phyloP scores from a whole-genome alignment of 2,329 filamentous ascomycete genomes.

The Grosmannia serpens region DNA sequence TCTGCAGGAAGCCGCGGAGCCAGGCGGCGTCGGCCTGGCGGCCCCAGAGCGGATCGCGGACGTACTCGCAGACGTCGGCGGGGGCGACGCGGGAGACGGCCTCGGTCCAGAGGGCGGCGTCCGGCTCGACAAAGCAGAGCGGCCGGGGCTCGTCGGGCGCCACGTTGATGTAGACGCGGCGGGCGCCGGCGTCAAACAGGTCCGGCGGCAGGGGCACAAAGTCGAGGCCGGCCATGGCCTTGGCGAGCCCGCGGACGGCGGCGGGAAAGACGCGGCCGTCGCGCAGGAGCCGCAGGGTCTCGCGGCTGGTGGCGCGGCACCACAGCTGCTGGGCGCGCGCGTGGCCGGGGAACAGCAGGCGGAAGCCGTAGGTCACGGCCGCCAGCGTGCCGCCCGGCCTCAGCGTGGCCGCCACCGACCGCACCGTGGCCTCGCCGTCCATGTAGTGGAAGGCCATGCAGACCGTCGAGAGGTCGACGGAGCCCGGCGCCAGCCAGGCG shows the following conservation, averaged over 20 bases:
- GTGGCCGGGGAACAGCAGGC: slow-evolving; percentile 9
- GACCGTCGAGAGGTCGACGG: slow-evolving; percentile 11
- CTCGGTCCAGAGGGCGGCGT: slow-evolving; percentile 6
- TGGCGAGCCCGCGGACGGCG: slow-evolving; percentile 8
- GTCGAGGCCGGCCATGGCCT: slow-evolving; percentile 11
- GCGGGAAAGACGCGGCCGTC: slow-evolving; percentile 12
- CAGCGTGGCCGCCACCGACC: slow-evolving; percentile 9
- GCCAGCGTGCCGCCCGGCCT: slow-evolving; percentile 10
- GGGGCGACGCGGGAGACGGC: slow-evolving; percentile 1
- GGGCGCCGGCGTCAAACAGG: slow-evolving; percentile 9
- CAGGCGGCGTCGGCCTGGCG: slow-evolving; percentile 10
- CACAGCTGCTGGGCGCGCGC: slow-evolving; percentile 7
- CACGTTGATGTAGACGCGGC: slow-evolving; percentile 8
- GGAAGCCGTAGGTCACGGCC: slow-evolving; percentile 12
- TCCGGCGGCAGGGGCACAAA: slow-evolving; percentile 9
- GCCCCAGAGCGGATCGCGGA: slow-evolving; percentile 9
- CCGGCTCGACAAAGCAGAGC: slow-evolving; percentile 10
- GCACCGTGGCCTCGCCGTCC: slow-evolving; percentile 7
- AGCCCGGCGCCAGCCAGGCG: slow-evolving; percentile 4
- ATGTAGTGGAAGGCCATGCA: slow-evolving; percentile 15
- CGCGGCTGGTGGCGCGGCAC: slow-evolving; percentile 8
- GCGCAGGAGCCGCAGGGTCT: slow-evolving; percentile 9
- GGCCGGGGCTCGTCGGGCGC: slow-evolving; percentile 1
- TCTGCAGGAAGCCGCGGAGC: slow-evolving; percentile 13
- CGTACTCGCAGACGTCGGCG: background rate